Evolutionary conservation across 768 basidiomycete species (phyloP).

Genomic region (Rhodocollybia butyracea): DNA sequence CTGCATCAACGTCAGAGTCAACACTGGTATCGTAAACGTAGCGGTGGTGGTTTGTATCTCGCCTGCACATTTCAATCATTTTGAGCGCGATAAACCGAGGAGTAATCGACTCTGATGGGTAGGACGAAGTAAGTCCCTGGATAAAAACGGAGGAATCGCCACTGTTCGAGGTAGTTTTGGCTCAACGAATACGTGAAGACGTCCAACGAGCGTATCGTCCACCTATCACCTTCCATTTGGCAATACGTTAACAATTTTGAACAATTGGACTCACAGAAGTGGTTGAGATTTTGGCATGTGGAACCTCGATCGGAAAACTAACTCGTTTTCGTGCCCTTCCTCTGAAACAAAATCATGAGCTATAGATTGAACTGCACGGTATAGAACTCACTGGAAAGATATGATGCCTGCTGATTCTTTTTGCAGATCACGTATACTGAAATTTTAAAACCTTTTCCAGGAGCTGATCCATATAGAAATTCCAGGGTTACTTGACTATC

Average conservation of each 20-base stretch:
- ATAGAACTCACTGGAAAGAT: neutral
- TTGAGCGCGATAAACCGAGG: slow-evolving; percentile 32
- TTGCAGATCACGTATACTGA: slow-evolving; percentile 3
- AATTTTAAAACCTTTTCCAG: neutral
- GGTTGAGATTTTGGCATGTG: neutral
- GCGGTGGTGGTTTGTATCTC: slow-evolving; percentile 17
- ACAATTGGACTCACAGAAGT: neutral
- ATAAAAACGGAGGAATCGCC: slow-evolving; percentile 1
- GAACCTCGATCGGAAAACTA: neutral
- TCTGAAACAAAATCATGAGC: neutral
- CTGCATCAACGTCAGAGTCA: slow-evolving; percentile 25
- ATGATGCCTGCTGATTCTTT: slow-evolving; percentile 2
- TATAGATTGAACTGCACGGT: neutral
- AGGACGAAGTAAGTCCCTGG: neutral
- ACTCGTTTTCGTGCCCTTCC: neutral
- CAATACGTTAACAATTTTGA: too few species aligned
- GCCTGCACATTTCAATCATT: slow-evolving; percentile 25
- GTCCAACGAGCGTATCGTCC: neutral
- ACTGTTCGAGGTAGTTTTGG: slow-evolving; percentile 3
- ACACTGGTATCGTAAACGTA: slow-evolving; percentile 12
- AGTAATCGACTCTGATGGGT: slow-evolving; percentile 20
- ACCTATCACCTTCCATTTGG: neutral
- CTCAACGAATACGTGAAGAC: neutral
- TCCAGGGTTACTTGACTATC: slow-evolving; percentile 2
- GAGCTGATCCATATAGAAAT: neutral